phyloP scores from a whole-genome alignment of 2,329 filamentous ascomycete species.

The Talaromyces sp. region DNA sequence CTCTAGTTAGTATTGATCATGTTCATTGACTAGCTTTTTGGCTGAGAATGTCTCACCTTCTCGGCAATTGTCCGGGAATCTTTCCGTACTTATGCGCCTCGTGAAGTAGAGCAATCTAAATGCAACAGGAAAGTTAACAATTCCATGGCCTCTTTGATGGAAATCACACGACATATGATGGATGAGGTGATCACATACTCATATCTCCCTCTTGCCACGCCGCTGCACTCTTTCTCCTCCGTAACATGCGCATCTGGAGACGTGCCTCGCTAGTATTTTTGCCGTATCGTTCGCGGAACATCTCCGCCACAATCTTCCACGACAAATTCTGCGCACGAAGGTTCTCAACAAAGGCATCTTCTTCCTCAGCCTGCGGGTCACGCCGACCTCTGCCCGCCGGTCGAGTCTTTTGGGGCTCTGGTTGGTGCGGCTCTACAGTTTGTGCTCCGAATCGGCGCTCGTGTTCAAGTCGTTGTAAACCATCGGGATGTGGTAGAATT shows the following conservation, averaged over 20 bases:
- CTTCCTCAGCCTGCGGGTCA: slow-evolving; percentile 36
- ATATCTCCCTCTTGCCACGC: slow-evolving; percentile 41
- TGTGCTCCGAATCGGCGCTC: slow-evolving; percentile 29
- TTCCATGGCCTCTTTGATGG: too few relatives aligned
- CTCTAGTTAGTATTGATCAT: slow-evolving; percentile 19
- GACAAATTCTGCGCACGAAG: slow-evolving; percentile 33
- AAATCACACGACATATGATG: too few relatives aligned
- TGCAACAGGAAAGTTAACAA: not conserved
- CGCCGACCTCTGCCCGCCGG: slow-evolving; percentile 31
- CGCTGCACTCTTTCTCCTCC: slow-evolving; percentile 32
- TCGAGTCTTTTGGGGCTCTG: slow-evolving; percentile 24
- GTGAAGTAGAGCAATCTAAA: slow-evolving; percentile 33
- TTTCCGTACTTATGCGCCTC: slow-evolving; percentile 33
- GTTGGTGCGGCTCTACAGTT: slow-evolving; percentile 20
- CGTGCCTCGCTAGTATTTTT: slow-evolving; percentile 37
- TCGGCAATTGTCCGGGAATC: slow-evolving; percentile 35
- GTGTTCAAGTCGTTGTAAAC: slow-evolving; percentile 35
- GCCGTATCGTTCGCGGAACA: slow-evolving; percentile 33
- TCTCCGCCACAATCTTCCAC: slow-evolving; percentile 36
- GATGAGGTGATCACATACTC: slow-evolving; percentile 30
- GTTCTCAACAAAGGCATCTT: slow-evolving; percentile 35
- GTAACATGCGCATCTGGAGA: slow-evolving; percentile 40
- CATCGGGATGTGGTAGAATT: slow-evolving; percentile 38
- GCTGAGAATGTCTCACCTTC: slow-evolving; percentile 27
- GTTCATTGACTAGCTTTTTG: too few relatives aligned